phyloP scores from a whole-genome alignment of 306 rosid species.

The Oxytropis ochrocephala region DNA sequence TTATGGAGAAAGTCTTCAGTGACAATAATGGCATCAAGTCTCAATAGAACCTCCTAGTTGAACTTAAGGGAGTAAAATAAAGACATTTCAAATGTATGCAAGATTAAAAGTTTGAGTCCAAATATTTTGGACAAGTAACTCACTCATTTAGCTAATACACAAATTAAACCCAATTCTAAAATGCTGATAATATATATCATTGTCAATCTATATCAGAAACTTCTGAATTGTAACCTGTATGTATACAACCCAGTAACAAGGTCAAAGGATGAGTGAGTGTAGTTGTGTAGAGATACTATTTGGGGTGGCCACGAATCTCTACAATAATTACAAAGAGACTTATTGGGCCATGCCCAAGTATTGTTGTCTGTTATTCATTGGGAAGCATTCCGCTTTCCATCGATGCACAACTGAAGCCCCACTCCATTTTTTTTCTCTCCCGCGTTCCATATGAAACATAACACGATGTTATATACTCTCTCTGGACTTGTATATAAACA shows the following conservation, averaged over 20 bases:
- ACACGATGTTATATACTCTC: conserved; percentile 33
- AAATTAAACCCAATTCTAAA: no score
- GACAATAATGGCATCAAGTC: no score
- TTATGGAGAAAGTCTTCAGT: no score
- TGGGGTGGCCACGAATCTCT: conserved; percentile 7
- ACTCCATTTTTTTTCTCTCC: background rate
- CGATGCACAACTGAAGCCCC: conserved; percentile 23
- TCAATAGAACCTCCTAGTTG: no score
- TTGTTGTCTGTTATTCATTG: conserved; percentile 16
- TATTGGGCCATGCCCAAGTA: conserved; percentile 31
- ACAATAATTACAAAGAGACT: background rate
- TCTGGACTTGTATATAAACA: no score
- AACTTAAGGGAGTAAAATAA: no score
- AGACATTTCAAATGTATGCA: no score
- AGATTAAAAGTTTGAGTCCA: no score
- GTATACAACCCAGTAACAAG: conserved; percentile 12
- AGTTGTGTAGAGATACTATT: conserved; percentile 47
- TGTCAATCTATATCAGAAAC: background rate
- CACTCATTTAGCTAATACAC: no score
- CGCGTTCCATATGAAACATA: conserved; percentile 7
- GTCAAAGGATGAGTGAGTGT: conserved; percentile 30
- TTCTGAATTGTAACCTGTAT: background rate
- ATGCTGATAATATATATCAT: background rate
- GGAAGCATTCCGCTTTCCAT: conserved; percentile 21
- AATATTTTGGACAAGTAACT: no score